Evolutionary conservation across 495 filamentous ascomycete genomes (phyloP), one percentile per base, ranked within the genome.

Genomic region (Penicillium lagena): DNA sequence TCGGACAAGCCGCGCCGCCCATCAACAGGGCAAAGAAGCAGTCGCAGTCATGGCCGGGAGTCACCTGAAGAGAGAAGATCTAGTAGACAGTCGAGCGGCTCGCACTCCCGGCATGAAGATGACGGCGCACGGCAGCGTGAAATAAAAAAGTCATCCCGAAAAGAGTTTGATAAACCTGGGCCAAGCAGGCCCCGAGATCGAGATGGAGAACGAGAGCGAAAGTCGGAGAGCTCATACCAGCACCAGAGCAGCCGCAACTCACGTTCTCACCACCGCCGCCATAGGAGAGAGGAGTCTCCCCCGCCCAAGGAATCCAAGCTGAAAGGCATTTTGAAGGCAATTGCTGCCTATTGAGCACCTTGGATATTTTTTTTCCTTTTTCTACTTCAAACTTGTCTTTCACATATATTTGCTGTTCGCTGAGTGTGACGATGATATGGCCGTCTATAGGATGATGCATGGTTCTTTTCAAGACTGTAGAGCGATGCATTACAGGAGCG

Each of bases 261-360:
- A 13, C 60, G 66, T 29, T 37, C 30, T 35, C 61, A 50, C 49
- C 58, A 55, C 50, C 64, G 57, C 42, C 61, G 60, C 9, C 62
- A 56, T 34, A 50, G 55, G 39, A 64, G 58, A 7, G 67, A 69
- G 27, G 54, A 59, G 13, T 64, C 64, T 11, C 65, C 67, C 0
- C 58, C 56, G 8, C 54, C 49, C 37, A 54, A 56, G 31, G 49
- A 55, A 31, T 64, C 67, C n/a, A 66, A 55, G 38, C 43, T 73
- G 37, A 71, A 66, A 54, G 50, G 54, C 12, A 22, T 73, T 34
- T 50, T 68, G 48, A 64, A 63, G 41, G 56, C 60, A 7, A 62
- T 70, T 56, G 45, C 60, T 52, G 64, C 59, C 29, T 50, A 67
- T 35, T 68, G 46, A 59, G 47, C 11, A 10, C 33, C 13, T 28